Conservation (phyloP, 1,139 yeast species). For the Debaryomyces coudertii region DNA sequence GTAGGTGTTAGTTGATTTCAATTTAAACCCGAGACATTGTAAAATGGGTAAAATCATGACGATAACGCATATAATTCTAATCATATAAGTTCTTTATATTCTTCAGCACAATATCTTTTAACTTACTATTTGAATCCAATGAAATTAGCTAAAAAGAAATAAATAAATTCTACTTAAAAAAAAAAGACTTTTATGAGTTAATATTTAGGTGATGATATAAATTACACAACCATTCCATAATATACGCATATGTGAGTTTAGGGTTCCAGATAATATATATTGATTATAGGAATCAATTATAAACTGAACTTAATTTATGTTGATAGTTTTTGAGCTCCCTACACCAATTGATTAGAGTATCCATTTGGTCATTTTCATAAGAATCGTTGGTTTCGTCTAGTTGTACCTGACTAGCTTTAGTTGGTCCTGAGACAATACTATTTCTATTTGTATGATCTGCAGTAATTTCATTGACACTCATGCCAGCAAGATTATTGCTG, state of each 20-base stretch:
- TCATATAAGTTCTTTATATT: slow-evolving; percentile 10
- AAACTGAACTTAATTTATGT: slow-evolving; percentile 2
- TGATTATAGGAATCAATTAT: not conserved
- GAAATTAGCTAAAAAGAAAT: not conserved
- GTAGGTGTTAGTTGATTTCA: slow-evolving; percentile 17
- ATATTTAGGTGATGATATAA: not conserved
- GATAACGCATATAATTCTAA: slow-evolving; percentile 18
- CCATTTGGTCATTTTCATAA: slow-evolving; percentile 1
- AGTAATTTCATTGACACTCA: not conserved
- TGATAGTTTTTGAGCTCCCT: slow-evolving; percentile 10
- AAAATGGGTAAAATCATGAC: slow-evolving; percentile 17
- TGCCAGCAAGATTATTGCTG: not conserved
- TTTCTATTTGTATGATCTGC: slow-evolving; percentile 1
- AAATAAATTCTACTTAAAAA: not conserved
- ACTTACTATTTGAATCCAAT: not conserved
- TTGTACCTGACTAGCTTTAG: not conserved
- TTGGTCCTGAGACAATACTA: not conserved
- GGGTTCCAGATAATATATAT: not conserved
- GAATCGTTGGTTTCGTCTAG: slow-evolving; percentile 5
- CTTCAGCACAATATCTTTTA: not conserved
- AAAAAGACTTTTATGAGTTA: not conserved
- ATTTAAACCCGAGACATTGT: slow-evolving; percentile 16
- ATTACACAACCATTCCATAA: slow-evolving; percentile 4
- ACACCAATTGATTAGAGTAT: slow-evolving; percentile 10
- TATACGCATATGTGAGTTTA: slow-evolving; percentile 6